These are phyloP conservation scores for Fagopyrum tataricum DNA, from an alignment of 148 eudicot genomes.

Conservation along the genomic window DNA sequence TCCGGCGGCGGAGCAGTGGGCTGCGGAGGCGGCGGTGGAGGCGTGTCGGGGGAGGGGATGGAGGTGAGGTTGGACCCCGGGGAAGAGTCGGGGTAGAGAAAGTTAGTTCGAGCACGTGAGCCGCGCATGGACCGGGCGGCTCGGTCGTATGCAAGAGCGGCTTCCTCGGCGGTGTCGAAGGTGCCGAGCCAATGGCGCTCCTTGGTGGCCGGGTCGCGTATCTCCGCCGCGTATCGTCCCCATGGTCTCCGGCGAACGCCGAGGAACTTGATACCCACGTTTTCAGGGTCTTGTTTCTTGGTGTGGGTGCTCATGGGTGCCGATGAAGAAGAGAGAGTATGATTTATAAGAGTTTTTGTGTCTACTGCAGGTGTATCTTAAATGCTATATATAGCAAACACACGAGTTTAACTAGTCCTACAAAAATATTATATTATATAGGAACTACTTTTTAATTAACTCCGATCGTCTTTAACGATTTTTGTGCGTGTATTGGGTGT, in stretches of 20 bases:
- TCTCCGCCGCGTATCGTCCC: conserved; percentile 38
- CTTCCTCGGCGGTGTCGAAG: conserved; percentile 40
- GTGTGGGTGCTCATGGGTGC: neutral
- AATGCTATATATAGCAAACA: conserved; percentile 5
- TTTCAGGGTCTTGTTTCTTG: neutral
- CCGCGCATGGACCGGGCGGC: conserved; percentile 36
- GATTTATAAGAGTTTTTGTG: neutral
- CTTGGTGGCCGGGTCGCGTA: conserved; percentile 31
- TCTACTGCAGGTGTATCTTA: neutral
- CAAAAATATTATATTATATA: neutral
- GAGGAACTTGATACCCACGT: conserved; percentile 16
- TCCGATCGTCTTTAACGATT: too few relatives aligned
- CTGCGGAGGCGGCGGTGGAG: neutral
- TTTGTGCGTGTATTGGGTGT: too few relatives aligned
- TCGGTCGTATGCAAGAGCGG: conserved; percentile 32
- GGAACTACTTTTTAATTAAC: too few relatives aligned
- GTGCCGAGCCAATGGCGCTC: conserved; percentile 41
- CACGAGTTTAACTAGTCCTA: neutral
- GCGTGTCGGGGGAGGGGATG: conserved; percentile 22
- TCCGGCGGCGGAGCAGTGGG: conserved; percentile 8
- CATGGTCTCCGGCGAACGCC: conserved; percentile 35
- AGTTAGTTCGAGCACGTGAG: conserved; percentile 33
- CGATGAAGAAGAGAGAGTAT: neutral
- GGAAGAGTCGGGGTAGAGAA: conserved; percentile 32
- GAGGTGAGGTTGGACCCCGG: conserved; percentile 26